Conservation (phyloP, 768 basidiomycete species). For the Epithele typhae region DNA sequence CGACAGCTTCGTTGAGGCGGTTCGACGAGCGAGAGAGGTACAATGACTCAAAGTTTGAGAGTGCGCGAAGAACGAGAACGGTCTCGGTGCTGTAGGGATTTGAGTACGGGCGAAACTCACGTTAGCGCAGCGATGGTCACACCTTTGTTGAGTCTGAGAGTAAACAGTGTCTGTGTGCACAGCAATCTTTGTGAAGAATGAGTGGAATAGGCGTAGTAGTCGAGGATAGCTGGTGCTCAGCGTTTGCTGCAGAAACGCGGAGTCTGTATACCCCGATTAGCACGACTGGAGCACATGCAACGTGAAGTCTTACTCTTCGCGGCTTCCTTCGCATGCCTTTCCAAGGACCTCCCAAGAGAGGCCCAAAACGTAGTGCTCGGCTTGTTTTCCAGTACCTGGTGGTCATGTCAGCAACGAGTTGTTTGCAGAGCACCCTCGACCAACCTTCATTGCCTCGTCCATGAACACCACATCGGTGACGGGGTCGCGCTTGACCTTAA, state of each 20-base stretch:
- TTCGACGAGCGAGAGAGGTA: slow-evolving; percentile 84
- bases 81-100: slow-evolving; percentile 76
- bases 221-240: slow-evolving; percentile 83
- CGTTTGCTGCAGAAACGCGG: slow-evolving; percentile 88
- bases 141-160: slow-evolving; percentile 82
- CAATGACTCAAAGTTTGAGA: slow-evolving; percentile 80
- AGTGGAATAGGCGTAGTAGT: slow-evolving; percentile 88
- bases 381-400: slow-evolving; percentile 79
- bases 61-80: slow-evolving; percentile 76
- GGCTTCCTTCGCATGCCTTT: slow-evolving; percentile 77
- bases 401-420: no score
- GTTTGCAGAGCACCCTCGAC: background rate
- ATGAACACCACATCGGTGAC: slow-evolving; percentile 74
- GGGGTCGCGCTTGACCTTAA: slow-evolving; percentile 83
- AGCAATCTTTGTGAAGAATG: slow-evolving; percentile 93
- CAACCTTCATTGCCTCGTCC: slow-evolving; percentile 82
- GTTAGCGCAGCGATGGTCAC: background rate
- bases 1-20: slow-evolving; percentile 79
- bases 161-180: slow-evolving; percentile 96
- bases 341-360: slow-evolving; percentile 71
- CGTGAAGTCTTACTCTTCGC: slow-evolving; percentile 54
- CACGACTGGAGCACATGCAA: background rate
- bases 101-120: no score
- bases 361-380: slow-evolving; percentile 93
- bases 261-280: slow-evolving; percentile 44